Percentiles rank a stretch among this genome's conserved stretches.
phyloP scores from a whole-genome alignment of 352 stramenopile species.

The Phytophthora pinifolia region DNA sequence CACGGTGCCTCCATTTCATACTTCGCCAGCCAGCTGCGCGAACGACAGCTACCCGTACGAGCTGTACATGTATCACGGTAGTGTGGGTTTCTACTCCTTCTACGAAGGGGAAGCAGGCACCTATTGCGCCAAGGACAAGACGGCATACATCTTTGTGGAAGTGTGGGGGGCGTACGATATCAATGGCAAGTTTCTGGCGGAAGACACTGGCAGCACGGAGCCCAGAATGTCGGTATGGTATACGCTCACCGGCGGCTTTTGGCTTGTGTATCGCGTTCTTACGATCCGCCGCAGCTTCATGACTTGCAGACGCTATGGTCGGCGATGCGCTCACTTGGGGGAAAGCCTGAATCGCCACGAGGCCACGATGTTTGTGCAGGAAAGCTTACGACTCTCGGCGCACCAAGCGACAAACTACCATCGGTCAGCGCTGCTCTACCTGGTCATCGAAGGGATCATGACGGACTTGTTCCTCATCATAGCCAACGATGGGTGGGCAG shows the following conservation, averaged over 20 bases:
- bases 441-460: constrained; percentile 17
- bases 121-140: constrained; percentile 10
- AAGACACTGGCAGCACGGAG: background rate
- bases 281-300: too few species aligned
- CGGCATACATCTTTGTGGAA: constrained; percentile 2
- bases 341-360: too few species aligned
- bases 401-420: constrained; percentile 7
- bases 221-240: too few species aligned
- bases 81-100: constrained; percentile 17
- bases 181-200: constrained; percentile 7
- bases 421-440: constrained; percentile 5
- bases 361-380: constrained; percentile 8
- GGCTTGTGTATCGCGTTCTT: too few species aligned
- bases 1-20: background rate
- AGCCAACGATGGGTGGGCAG: background rate
- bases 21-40: background rate
- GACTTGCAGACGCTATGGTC: too few species aligned
- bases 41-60: constrained; percentile 7
- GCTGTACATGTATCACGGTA: constrained; percentile 24
- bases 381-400: constrained; percentile 2
- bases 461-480: constrained; percentile 17
- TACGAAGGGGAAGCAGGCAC: constrained; percentile 9
- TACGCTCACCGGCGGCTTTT: too few species aligned
- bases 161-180: constrained; percentile 9
- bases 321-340: too few species aligned